Base-by-base conservation (phyloP, 2,329 filamentous ascomycete species). In the Monilinia fructigena region DNA sequence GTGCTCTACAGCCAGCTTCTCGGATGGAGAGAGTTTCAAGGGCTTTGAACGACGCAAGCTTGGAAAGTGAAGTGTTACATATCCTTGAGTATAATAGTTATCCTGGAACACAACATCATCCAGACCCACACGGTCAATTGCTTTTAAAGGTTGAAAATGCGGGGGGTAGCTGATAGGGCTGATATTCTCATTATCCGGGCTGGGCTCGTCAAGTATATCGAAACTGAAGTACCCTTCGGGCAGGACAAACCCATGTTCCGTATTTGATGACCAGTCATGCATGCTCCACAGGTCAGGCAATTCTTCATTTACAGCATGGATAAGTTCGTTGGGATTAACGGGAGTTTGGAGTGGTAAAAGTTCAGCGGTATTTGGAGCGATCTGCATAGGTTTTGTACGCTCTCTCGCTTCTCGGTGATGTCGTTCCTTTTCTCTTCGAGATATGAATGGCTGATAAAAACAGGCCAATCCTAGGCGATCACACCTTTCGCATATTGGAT, bases 401-500 rank as follows among this genome's bases (percentile, higher is more conserved):
- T 35, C 54, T 26, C 54, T 65, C 42, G 31, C 7, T 65, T 65
- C 63, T 50, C 42, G 35, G 28, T 45, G 35, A 23, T 26, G 54
- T 52, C 42, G 31, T 11, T 42, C 55, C 4, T 8, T 48, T 23
- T 65, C 62, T 31, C 18, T 50, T 18, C 42, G 20, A 31, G 54
- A 28, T 10, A 31, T 14, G n/a, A 50, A 50, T 20, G 28, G 28
- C 31, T 58, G n/a, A 14, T 50, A 52, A 31, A 23, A 56, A 12
- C 62, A 65, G 16, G 50, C 16, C 26, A 54, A 35, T 6, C 18
- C 63, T 28, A 65, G 14, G 26, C 54, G 42, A 31, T 42, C 28
- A 16, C 54, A 65, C 16, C 54, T 42, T 47, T 65, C 42, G 45
- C 54, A 65, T 31, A 59, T 52, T 31, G 63, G 63, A 52, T 50